Base-by-base conservation (phyloP, 169 alveolate species). In the Cryptosporidium baileyi region DNA sequence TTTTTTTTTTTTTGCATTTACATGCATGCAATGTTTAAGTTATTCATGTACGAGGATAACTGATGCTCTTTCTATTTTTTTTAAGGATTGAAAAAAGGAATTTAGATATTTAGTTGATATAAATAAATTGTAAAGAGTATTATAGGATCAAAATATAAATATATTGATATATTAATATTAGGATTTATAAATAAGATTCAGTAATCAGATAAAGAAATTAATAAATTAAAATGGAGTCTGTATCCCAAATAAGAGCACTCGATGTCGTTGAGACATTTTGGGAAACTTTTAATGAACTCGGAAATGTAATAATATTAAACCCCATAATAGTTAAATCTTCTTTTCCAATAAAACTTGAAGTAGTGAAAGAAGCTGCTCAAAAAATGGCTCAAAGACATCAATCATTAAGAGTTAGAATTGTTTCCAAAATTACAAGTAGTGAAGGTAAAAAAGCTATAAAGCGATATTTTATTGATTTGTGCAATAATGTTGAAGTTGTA, bases 271-370 rank as follows among this genome's bases (percentile, higher is more conserved):
- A 74, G 44, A 74, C 85, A 38, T 74, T 74, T 36, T 74, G 85
- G 85, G 85, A 74, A 36, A 59, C 85, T 8, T 74, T 74, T 22
- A 54, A 74, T 13, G 85, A 54, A 15, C 54, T 74, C 8, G 91
- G 92, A 47, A 79, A 63, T 65, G 80, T 89, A 22, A 74, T 80
- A 54, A 89, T 89, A n/a, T 52, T 79, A 44, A 89, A 89, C 47
- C 88, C 90, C 57, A 63, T 89, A 49, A 61, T 82, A 36, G 82
- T 89, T 19, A 60, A 60, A 44, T 79, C 92, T n/a, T 62, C 91
- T 24, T 89, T 82, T 15, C 92, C 91, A 1, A 57, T 89, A 15
- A 63, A 44, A 26, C 61, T 82, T 44, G 90, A 89, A 30, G 60
- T 57, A 22, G 85, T 89, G 22, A 62, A 40, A 79, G 82, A 80